Evolutionary conservation across 108 stramenopile species (phyloP).

Genomic region (Fragilaria crotonensis): DNA sequence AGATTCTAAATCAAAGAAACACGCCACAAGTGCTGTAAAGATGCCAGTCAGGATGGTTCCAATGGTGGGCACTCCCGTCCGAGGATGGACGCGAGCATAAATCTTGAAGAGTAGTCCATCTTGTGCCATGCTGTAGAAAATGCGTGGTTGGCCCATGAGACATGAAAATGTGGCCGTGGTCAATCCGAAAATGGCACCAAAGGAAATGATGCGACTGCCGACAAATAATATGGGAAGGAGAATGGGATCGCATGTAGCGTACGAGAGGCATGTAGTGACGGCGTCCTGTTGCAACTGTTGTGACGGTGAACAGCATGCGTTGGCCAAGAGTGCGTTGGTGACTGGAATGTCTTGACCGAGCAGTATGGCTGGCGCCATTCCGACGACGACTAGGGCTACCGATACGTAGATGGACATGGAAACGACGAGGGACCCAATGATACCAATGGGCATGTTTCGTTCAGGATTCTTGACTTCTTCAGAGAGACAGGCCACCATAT

Average conservation of each 20-base stretch:
- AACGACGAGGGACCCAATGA: slow-evolving; percentile 35
- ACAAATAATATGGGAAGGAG: slow-evolving; percentile 15
- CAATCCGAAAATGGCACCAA: slow-evolving; percentile 52
- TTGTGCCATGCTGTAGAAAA: slow-evolving; percentile 55
- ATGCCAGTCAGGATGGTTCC: slow-evolving; percentile 49
- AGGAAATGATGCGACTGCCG: slow-evolving; percentile 31
- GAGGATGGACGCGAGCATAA: slow-evolving; percentile 28
- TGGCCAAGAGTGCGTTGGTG: slow-evolving; percentile 40
- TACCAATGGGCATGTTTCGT: slow-evolving; percentile 53
- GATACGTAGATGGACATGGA: slow-evolving; percentile 34
- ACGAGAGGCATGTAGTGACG: slow-evolving; percentile 24
- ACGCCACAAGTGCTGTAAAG: slow-evolving; percentile 36
- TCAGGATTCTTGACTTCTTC: slow-evolving; percentile 56
- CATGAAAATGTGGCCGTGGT: slow-evolving; percentile 55
- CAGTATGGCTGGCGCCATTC: slow-evolving; percentile 39
- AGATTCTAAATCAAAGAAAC: slow-evolving; percentile 43
- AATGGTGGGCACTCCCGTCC: slow-evolving; percentile 35
- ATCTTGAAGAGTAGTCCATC: slow-evolving; percentile 54
- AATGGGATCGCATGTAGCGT: slow-evolving; percentile 21
- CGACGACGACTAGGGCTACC: slow-evolving; percentile 33
- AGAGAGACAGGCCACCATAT: slow-evolving; percentile 44
- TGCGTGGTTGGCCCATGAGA: slow-evolving; percentile 54
- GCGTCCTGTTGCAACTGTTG: slow-evolving; percentile 13
- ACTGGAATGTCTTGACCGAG: slow-evolving; percentile 39
- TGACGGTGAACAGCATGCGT: slow-evolving; percentile 38